These are phyloP conservation scores for Pleurotus sapidus DNA, from an alignment of 768 basidiomycete species.

Conservation along the genomic window DNA sequence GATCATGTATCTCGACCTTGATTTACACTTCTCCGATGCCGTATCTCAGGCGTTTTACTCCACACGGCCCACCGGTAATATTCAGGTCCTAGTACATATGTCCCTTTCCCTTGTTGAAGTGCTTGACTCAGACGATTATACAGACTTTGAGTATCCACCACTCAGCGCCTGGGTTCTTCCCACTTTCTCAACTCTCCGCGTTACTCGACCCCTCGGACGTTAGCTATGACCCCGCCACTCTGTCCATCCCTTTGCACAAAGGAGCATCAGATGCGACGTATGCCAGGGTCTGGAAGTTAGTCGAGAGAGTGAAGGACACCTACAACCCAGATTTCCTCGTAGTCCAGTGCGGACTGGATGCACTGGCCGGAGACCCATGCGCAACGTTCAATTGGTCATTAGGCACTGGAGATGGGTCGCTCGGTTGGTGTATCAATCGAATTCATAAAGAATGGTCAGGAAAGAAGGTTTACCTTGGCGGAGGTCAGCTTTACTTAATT, in stretches of 20 bases:
- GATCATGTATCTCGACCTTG: slow-evolving; percentile 90
- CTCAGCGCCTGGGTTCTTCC: slow-evolving; percentile 81
- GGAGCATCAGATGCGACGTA: slow-evolving; percentile 71
- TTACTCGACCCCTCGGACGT: slow-evolving; percentile 36
- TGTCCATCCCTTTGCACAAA: slow-evolving; percentile 76
- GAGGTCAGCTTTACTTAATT: slow-evolving; percentile 42
- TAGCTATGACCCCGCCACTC: slow-evolving; percentile 57
- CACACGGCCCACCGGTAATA: slow-evolving; percentile 26
- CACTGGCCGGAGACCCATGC: slow-evolving; percentile 81
- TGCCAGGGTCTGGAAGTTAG: slow-evolving; percentile 54
- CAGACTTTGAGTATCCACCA: slow-evolving; percentile 88
- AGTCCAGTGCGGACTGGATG: slow-evolving; percentile 87
- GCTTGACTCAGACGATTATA: slow-evolving; percentile 6
- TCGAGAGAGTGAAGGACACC: slow-evolving; percentile 56
- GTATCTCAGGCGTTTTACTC: slow-evolving; percentile 75
- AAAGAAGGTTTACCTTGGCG: slow-evolving; percentile 71
- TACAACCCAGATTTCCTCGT: slow-evolving; percentile 79
- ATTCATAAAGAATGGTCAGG: slow-evolving; percentile 54
- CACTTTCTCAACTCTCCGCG: slow-evolving; percentile 48
- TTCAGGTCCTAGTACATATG: slow-evolving; percentile 46
- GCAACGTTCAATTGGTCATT: slow-evolving; percentile 72
- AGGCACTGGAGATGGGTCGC: slow-evolving; percentile 49
- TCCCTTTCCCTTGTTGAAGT: not conserved
- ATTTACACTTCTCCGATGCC: slow-evolving; percentile 89
- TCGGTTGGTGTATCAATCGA: slow-evolving; percentile 65